phyloP scores from a whole-genome alignment of 2,329 filamentous ascomycete species.

The Penicillium sp. region DNA sequence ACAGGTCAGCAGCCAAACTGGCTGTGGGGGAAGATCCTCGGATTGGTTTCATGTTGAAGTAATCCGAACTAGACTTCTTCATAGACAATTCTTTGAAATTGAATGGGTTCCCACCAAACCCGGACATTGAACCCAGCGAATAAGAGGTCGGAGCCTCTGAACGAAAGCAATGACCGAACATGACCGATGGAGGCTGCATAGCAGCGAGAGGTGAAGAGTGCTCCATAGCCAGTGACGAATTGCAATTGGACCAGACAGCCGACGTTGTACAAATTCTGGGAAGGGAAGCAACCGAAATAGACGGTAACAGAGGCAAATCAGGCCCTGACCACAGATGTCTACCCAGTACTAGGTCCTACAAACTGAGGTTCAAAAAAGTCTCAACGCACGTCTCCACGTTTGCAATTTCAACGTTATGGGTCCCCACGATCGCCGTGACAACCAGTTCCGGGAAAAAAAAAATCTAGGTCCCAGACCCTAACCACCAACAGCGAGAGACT shows the following conservation, averaged over 20 bases:
- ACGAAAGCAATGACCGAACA: slow-evolving; percentile 62
- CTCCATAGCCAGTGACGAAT: slow-evolving; percentile 62
- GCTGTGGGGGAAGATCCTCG: slow-evolving; percentile 86
- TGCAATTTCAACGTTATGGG: slow-evolving; percentile 14
- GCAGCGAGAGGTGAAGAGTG: slow-evolving; percentile 91
- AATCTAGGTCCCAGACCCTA: slow-evolving; percentile 18
- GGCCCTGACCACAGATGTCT: background rate
- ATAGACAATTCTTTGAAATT: slow-evolving; percentile 73
- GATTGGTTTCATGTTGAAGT: slow-evolving; percentile 75
- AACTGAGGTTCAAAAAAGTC: slow-evolving; percentile 6
- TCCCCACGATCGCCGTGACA: slow-evolving; percentile 15
- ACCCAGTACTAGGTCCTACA: slow-evolving; percentile 10
- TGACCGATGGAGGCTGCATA: slow-evolving; percentile 71
- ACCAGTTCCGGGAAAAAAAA: slow-evolving; percentile 8
- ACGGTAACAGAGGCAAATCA: slow-evolving; percentile 1
- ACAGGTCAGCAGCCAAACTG: slow-evolving; percentile 88
- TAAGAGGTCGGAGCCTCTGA: slow-evolving; percentile 55
- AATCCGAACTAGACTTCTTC: slow-evolving; percentile 69
- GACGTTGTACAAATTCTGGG: slow-evolving; percentile 13
- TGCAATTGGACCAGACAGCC: slow-evolving; percentile 10
- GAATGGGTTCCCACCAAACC: slow-evolving; percentile 64
- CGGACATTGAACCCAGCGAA: slow-evolving; percentile 48
- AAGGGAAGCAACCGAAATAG: background rate
- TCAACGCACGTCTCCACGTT: slow-evolving; percentile 9
- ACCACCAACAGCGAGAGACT: slow-evolving; percentile 16